Conservation (phyloP, 768 basidiomycete genomes). For the Trametes villosa region DNA sequence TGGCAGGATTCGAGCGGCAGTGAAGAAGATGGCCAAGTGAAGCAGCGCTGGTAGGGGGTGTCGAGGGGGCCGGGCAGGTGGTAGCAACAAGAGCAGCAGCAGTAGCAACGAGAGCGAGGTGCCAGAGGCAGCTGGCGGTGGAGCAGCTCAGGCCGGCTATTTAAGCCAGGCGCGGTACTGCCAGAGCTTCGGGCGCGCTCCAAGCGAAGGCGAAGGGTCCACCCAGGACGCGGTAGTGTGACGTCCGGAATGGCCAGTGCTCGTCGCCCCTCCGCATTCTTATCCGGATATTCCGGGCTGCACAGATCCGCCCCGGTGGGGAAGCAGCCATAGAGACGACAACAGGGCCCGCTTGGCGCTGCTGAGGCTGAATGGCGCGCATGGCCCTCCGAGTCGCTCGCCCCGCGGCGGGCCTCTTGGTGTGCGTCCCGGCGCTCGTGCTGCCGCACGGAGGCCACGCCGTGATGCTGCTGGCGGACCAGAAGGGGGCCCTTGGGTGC, state of each 20-base stretch:
- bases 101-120: constrained; percentile 3
- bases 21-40: background rate
- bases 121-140: constrained; percentile 15
- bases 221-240: background rate
- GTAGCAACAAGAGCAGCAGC: background rate
- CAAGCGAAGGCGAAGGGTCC: constrained; percentile 12
- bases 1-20: constrained; percentile 13
- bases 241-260: background rate
- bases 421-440: constrained; percentile 4
- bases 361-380: background rate
- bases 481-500: constrained; percentile 3
- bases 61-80: background rate
- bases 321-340: constrained; percentile 1
- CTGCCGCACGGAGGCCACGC: constrained; percentile 16
- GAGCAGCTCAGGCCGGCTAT: constrained; percentile 17
- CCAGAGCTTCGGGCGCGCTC: constrained; percentile 7
- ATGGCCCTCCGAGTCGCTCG: background rate
- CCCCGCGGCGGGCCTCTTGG: background rate
- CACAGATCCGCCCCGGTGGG: constrained; percentile 1
- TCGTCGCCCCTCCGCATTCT: constrained; percentile 5
- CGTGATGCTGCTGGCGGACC: constrained; percentile 15
- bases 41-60: background rate
- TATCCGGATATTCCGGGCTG: constrained; percentile 17
- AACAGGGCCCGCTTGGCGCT: background rate
- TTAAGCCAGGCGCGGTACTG: constrained; percentile 16